phyloP scores from a whole-genome alignment of 1,139 yeast species.

The Pichia sp. region DNA sequence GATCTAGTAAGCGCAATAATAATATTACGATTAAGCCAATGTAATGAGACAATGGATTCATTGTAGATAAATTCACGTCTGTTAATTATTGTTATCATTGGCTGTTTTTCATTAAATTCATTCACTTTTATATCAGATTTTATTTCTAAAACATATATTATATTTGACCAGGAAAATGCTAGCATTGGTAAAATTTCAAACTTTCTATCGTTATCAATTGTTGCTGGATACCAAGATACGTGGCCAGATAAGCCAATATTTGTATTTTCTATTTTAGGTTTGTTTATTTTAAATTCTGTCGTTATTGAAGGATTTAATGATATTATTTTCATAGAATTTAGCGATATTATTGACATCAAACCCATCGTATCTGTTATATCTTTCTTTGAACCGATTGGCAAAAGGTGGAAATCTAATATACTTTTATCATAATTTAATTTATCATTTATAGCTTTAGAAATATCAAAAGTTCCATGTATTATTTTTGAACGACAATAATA shows the following conservation, averaged over 20 bases:
- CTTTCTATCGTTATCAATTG: constrained; percentile 21
- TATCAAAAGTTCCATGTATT: constrained; percentile 46
- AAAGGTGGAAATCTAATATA: constrained; percentile 18
- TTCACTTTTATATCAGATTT: constrained; percentile 33
- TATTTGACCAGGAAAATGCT: constrained; percentile 64
- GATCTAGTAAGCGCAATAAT: constrained; percentile 46
- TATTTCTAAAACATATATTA: constrained; percentile 50
- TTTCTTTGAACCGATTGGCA: constrained; percentile 24
- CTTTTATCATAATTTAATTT: constrained; percentile 15
- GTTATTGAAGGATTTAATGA: constrained; percentile 49
- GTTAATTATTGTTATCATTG: constrained; percentile 36
- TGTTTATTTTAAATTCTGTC: constrained; percentile 49
- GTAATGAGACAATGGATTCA: constrained; percentile 45
- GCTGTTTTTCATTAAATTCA: constrained; percentile 19
- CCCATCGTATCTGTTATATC: constrained; percentile 35
- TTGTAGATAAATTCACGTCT: constrained; percentile 42
- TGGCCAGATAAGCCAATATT: constrained; percentile 40
- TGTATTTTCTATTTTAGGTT: constrained; percentile 35
- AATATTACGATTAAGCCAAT: constrained; percentile 55
- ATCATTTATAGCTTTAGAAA: background rate
- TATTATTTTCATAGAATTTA: constrained; percentile 43
- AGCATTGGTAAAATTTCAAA: constrained; percentile 40
- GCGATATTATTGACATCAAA: constrained; percentile 55
- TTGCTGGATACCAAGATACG: constrained; percentile 56
- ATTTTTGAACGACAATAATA: constrained; percentile 44